Evolutionary conservation across 139 green algal genomes (phyloP), one percentile per base, ranked within the genome.

Genomic region (Penium margaritaceum): DNA sequence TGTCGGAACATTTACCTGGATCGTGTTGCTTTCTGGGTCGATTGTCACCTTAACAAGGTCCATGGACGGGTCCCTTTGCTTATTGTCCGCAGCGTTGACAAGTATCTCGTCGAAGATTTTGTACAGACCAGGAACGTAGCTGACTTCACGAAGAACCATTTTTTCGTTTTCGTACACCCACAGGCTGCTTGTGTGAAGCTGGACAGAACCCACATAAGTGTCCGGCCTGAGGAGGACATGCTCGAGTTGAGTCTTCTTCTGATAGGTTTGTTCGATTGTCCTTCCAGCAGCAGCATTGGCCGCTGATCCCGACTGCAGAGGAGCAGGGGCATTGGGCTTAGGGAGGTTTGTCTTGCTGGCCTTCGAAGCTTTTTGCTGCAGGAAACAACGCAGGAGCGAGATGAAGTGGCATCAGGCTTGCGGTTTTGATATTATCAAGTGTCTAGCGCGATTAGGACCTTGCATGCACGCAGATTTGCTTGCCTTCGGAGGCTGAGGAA

Each of bases 91-190:
- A 1, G 95, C 95, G 75, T 99, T 99, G 24, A 99, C 95, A 30
- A 99, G 72, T 65, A 99, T 98, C 85, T 99, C 95, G 74, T 99
- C 95, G 79, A 98, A 98, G 62, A 99, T 99, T 79, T 99, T 99
- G 88, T 97, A 98, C 19, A 99, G 84, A 14, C 92, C 95, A 12
- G 95, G 95, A 3, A 90, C 90, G 35, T 86, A 95, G 4, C 68
- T 81, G 39, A 98, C 73, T 21, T 80, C 65, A 21, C 79, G 81
- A 21, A 81, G 72, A 24, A 85, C 83, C 73, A 96, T 43, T 35
- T 87, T 80, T 5, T 88, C 61, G 7, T 47, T 38, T 46, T 96
- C 89, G 55, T 95, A 90, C 33, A 99, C 90, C 94, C 94, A 99
- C 57, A 96, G 71, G 51, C 67, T 71, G 63, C 90, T 83, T 61